Evolutionary conservation across 768 basidiomycete genomes (phyloP), one percentile per base, ranked within the genome.

Genomic region (Leccinum imitatum): DNA sequence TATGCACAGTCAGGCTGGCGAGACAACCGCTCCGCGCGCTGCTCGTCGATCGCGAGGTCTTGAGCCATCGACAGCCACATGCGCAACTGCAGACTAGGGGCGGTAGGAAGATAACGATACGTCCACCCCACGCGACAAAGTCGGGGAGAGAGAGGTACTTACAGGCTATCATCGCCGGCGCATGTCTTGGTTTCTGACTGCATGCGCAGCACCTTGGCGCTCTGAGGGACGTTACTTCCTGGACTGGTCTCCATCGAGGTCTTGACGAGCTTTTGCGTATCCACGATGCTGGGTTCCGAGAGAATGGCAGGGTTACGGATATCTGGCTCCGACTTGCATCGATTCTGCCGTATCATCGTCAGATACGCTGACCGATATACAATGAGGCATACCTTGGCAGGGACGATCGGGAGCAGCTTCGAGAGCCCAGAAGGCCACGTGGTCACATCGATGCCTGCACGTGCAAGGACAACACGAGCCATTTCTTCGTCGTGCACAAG

Each of bases 101-200:
- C 15, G 37, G 15, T 7, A 39, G 37, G 15, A 39, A 37, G 9
- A 41, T n/a, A 10, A 41, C 41, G 17, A 41, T 1, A 8, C 17
- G 8, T 41, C 39, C 15, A 41, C 39, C 2, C 17, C n/a, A 10
- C n/a, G 8, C 17, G 8, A 41, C 9, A 8, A 8, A 41, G 41
- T 41, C 5, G 25, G 23, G 33, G 31, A 31, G 30, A 35, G 50
- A 7, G 10, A 51, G 27, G 10, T 9, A 63, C 82, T 68, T 63
- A 83, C 83, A 73, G 73, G 35, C 80, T 79, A 65, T 84, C 83
- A 53, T 83, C 82, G 0, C 82, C 83, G 9, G 82, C 81, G 67
- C 82, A 83, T 63, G 77, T 76, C 9, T 71, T 73, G 23, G 67
- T 71, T 33, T 75, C 69, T 0, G 71, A 67, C 19, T 72, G 64